phyloP scores from a whole-genome alignment of 2,329 filamentous ascomycete species.

The Aspergillus melleus region DNA sequence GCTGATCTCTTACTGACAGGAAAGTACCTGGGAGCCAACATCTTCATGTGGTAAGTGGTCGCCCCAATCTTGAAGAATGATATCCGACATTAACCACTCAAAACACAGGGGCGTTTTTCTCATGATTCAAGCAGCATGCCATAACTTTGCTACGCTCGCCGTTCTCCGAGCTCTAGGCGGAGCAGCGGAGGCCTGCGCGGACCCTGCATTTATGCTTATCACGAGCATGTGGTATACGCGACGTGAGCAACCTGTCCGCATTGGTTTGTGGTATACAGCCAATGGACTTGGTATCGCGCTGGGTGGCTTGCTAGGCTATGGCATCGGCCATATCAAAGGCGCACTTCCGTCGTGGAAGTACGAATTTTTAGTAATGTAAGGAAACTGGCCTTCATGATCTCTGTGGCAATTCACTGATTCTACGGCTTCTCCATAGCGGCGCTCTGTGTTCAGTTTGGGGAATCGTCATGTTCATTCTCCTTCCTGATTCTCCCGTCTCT shows the following conservation, averaged over 20 bases:
- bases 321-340: constrained; percentile 60
- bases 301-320: constrained; percentile 59
- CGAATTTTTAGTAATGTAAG: constrained; percentile 64
- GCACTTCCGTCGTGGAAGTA: constrained; percentile 64
- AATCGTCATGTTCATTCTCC: constrained; percentile 56
- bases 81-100: neutral
- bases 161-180: constrained; percentile 58
- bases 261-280: constrained; percentile 60
- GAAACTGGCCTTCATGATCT: neutral
- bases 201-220: constrained; percentile 64
- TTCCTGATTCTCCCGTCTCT: constrained; percentile 60
- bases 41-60: constrained; percentile 54
- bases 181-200: constrained; percentile 57
- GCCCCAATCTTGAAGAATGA: neutral
- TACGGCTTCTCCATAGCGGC: constrained; percentile 26
- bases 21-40: constrained; percentile 58
- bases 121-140: constrained; percentile 55
- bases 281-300: constrained; percentile 62
- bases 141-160: constrained; percentile 57
- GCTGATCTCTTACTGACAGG: constrained; percentile 25
- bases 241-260: constrained; percentile 61
- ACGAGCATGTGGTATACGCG: constrained; percentile 67
- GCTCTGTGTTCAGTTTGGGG: constrained; percentile 61
- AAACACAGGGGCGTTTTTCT: constrained; percentile 46
- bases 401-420: neutral